Evolutionary conservation across 192 early-diverging fungal genomes (phyloP), one percentile per base, ranked within the genome.

Genomic region (Phlyctochytrium bullatum): DNA sequence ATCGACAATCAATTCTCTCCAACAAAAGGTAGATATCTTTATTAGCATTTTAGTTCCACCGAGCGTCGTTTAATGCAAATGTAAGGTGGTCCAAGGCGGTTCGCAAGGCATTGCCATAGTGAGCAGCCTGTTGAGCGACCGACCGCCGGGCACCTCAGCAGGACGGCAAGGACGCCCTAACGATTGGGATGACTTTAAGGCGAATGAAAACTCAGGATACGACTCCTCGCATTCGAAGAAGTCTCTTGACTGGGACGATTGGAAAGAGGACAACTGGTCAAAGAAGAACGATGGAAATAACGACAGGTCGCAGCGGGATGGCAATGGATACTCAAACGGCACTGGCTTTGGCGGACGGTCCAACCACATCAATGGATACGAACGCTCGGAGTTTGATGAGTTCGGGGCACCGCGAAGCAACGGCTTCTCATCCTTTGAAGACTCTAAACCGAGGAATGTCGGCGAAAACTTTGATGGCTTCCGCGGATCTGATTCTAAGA

Each of bases 101-200:
- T 60, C 71, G 27, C 73, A 68, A 36, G 80, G 80, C 16, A 57
- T 81, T 24, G 23, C 32, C 27, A 66, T 75, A 56, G 78, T 73
- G 28, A 58, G 40, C 36, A 67, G 65, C 30, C 51, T 76, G 3
- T 72, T 75, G 23, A 68, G 62, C 28, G 70, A 74, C 32, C 72
- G 61, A 1, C n/a, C 52, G 61, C 28, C 59, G 28, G 28, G 23
- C 20, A 31, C 3, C 47, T 10, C 57, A 61, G 58, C 54, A 57
- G 20, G 20, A 47, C 20, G 40, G 40, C 40, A 47, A 20, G 20
- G 20, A 20, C 10, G 20, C 40, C 40, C 40, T 6, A 47, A 20
- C 20, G 20, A 47, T 47, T 47, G 6, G 6, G 40, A 47, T 47
- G 40, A 47, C 20, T 47, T 6, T 6, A 47, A 47, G 6, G 6